phyloP scores from a whole-genome alignment of 1,139 yeast genomes.

The Magnusiomyces suaveolens region DNA sequence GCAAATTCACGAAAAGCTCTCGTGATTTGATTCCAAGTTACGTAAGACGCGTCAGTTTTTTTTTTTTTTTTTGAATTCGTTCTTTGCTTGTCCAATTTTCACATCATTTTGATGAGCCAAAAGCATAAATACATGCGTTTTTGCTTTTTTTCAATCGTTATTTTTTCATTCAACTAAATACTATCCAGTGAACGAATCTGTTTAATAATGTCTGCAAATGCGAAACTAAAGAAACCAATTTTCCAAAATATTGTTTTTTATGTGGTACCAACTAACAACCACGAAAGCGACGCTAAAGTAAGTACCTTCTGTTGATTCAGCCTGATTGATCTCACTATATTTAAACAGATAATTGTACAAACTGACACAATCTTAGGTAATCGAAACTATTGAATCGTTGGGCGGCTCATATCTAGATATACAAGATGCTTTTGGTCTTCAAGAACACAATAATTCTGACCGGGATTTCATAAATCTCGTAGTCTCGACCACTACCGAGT shows the following conservation, averaged over 20 bases:
- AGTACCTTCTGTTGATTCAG: not conserved
- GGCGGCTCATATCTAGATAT: not conserved
- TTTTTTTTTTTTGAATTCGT: not conserved
- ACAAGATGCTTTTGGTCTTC: not conserved
- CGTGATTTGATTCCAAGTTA: not conserved
- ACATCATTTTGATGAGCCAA: not conserved
- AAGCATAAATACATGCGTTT: not conserved
- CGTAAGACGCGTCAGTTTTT: not conserved
- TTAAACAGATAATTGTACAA: not conserved
- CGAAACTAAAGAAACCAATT: not conserved
- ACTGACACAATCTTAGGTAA: not conserved
- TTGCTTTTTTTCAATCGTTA: not conserved
- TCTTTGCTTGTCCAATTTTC: not conserved
- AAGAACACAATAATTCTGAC: not conserved
- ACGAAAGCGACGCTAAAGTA: not conserved
- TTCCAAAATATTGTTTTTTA: not conserved
- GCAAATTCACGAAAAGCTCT: not conserved
- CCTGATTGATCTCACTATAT: not conserved
- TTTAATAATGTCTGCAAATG: not conserved
- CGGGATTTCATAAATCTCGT: constrained; percentile 38
- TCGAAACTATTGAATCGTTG: not conserved
- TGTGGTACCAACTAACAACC: not conserved
- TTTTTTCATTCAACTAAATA: no score
- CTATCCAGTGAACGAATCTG: not conserved
- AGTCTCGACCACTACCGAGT: constrained; percentile 45